Conservation (phyloP, 257 asterid genomes). For the Solanum microdontum region DNA sequence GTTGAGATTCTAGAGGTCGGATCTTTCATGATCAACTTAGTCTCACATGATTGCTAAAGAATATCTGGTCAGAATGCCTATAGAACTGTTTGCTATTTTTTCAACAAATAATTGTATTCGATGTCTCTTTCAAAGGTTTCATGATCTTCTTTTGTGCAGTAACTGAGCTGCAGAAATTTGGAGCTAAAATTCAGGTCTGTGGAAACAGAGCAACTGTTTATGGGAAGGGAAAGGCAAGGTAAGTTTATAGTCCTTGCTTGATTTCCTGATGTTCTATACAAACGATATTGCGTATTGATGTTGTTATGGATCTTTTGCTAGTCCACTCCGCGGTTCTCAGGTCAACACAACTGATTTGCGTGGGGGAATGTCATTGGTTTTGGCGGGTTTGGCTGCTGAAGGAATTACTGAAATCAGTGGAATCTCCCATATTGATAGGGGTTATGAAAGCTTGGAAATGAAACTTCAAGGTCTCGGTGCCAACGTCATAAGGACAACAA, state of each 20-base stretch:
- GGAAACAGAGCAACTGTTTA: slow-evolving; percentile 10
- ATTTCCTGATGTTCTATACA: not conserved
- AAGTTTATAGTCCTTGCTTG: not conserved
- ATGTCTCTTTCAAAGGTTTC: not conserved
- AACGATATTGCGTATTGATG: not conserved
- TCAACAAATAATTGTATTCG: not conserved
- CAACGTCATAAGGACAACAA: slow-evolving; percentile 2
- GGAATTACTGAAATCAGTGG: slow-evolving; percentile 24
- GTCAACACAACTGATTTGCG: slow-evolving; percentile 28
- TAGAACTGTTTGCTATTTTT: not conserved
- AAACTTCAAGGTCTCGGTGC: slow-evolving; percentile 34
- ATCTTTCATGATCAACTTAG: not conserved
- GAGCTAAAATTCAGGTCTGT: slow-evolving; percentile 16
- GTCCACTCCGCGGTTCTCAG: slow-evolving; percentile 15
- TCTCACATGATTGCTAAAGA: not conserved
- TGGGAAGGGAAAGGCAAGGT: slow-evolving; percentile 16
- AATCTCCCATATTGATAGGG: slow-evolving; percentile 18
- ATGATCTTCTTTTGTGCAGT: slow-evolving; percentile 8
- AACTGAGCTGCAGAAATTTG: slow-evolving; percentile 28
- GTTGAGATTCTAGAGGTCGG: too few species aligned
- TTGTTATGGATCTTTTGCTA: not conserved
- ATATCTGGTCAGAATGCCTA: not conserved
- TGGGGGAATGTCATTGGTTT: slow-evolving; percentile 30
- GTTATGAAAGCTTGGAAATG: slow-evolving; percentile 30
- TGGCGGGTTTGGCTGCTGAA: slow-evolving; percentile 38